These are phyloP conservation scores for Schizochytrium sp. DNA, from an alignment of 108 stramenopile genomes.

Conservation along the genomic window DNA sequence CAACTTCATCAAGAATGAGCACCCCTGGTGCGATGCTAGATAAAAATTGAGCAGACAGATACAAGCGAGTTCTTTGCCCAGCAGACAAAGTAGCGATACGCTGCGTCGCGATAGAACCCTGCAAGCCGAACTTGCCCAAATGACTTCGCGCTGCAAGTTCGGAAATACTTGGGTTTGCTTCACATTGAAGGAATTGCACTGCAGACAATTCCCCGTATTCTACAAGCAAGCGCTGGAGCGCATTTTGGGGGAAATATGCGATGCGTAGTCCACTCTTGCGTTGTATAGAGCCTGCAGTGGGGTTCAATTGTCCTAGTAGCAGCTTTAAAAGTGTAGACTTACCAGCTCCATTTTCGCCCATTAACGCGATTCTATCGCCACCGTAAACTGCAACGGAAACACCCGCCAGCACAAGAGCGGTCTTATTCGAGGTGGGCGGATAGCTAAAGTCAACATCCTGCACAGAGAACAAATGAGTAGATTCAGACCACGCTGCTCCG, in stretches of 20 bases:
- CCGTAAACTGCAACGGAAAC: constrained; percentile 64
- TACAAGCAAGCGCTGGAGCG: neutral
- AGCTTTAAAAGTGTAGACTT: constrained; percentile 75
- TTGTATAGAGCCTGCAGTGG: neutral
- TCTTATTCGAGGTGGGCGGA: no score
- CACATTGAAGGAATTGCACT: no score
- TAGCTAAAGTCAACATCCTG: no score
- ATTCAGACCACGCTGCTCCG: constrained; percentile 62
- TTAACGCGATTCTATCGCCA: constrained; percentile 72
- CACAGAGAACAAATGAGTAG: no score
- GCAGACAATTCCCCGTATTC: neutral
- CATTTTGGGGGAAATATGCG: neutral
- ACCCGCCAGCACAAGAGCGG: no score
- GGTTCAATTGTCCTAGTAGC: constrained; percentile 67
- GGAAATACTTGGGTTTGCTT: neutral
- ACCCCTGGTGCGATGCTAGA: neutral
- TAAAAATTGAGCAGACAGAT: neutral
- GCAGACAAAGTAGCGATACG: neutral
- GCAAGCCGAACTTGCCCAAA: neutral
- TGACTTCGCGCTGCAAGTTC: neutral
- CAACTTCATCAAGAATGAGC: constrained; percentile 15
- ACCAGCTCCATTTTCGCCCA: constrained; percentile 76
- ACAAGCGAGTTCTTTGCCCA: neutral
- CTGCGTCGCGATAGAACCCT: neutral
- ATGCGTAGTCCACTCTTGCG: neutral